Evolutionary conservation across 2,329 filamentous ascomycete species (phyloP), one percentile per base, ranked within the genome.

Genomic region (Aspergillus bombycis): DNA sequence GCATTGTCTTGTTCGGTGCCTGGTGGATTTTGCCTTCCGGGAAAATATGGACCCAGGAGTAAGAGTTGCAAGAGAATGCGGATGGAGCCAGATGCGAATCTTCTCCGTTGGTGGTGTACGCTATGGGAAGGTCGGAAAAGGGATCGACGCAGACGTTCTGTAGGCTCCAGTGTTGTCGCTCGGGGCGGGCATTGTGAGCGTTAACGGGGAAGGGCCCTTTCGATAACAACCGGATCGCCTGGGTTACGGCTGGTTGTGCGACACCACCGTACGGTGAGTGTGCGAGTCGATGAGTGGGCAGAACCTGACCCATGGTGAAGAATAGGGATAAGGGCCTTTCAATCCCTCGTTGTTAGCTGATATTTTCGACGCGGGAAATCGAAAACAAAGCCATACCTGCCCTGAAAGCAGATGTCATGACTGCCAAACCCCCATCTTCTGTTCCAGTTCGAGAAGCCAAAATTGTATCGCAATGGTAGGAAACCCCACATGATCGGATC

Each of bases 1-100:
- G 91, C 84, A 98, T 89, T 9, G 89, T 88, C 71, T 89, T 88
- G 48, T 88, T 82, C 1, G 90, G 86, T 68, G 93, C 89, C 80
- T 99, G 95, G 78, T 98, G 94, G 53, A 97, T 93, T 77, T 91
- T 93, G 55, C 93, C 95, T 79, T 99, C 95, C 14, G 95, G 95
- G 77, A 98, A 98, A 60, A 98, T 90, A 78, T 99, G 95, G 4
- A 99, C 83, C 95, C 95, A 99, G 52, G 88, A 87, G 76, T 91
- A 86, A 53, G 87, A 88, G 71, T 93, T 89, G 67, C 80, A 84
- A 2, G 86, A 77, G 75, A 91, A 94, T 55, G 88, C 86, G 1
- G 92, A 89, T 1, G 93, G 93, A 0, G 92, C 86, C 0, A 85
- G 82, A 75, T 92, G 91, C 0, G 79, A 74, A 64, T 80, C 80